Percentiles rank a stretch among this genome's conserved stretches.
Conservation (phyloP, 768 basidiomycete species). For the Neoboletus magnificus region DNA sequence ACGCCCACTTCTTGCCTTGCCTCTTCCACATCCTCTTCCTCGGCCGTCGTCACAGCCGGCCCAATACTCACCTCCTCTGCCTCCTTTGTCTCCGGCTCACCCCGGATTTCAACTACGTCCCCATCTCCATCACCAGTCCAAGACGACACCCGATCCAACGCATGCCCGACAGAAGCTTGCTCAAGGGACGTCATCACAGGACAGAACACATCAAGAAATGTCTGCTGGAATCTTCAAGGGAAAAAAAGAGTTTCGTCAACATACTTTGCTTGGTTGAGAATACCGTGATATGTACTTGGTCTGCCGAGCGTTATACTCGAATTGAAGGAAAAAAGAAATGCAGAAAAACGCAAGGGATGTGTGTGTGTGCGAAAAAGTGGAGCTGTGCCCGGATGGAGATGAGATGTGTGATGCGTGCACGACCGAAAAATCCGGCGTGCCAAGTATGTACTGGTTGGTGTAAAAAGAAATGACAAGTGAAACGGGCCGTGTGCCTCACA, state of each 20-base stretch:
- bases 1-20: neutral
- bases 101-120: neutral
- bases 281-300: neutral
- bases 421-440: neutral
- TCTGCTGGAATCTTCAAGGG: neutral
- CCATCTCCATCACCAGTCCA: neutral
- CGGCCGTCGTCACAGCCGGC: conserved; percentile 11
- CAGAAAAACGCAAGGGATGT: neutral
- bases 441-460: neutral
- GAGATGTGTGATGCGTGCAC: neutral
- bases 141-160: neutral
- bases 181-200: conserved; percentile 28
- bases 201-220: conserved; percentile 15
- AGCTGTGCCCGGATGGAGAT: neutral
- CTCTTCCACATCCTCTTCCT: conserved; percentile 1
- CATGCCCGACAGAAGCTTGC: conserved; percentile 19
- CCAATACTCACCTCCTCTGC: conserved; percentile 10
- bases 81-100: neutral
- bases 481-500: neutral
- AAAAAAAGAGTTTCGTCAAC: neutral
- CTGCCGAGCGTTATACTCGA: neutral
- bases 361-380: neutral
- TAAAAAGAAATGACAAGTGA: neutral
- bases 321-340: neutral
- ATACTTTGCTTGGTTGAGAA: neutral